Base-by-base conservation (phyloP, 1,139 yeast species). In the Debaryomycetaceae sp. region DNA sequence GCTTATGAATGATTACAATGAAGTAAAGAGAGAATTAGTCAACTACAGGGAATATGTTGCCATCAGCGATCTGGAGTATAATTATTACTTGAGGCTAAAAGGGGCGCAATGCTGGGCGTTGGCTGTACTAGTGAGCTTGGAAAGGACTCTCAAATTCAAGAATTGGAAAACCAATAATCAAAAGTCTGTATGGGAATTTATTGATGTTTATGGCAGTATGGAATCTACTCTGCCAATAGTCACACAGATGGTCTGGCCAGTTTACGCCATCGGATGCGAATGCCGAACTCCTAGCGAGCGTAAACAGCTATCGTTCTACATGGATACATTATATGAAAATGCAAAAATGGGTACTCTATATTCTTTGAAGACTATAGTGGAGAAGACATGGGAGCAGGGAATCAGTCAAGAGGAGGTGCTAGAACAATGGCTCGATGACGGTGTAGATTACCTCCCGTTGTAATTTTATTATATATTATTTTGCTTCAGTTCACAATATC, bases 161-260 rank as follows among this genome's bases (percentile, higher is more conserved):
- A 57, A 56, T 6, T 51, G 51, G 6, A 53, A 57, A 2, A 38
- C 33, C 5, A 46, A 51, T 9, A 61, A 68, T 22, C 56, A 55
- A 14, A 63, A 66, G 7, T 53, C 66, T 7, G 63, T 75, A 3
- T 54, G 60, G 39, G 83, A 78, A 49, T 78, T 78, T 50, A 68
- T 78, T 2, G 62, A 65, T 9, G 68, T 70, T 2, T 77, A 78
- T 51, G 63, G 66, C 2, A 58, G 75, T 0, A 60, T 78, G 68
- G 70, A 75, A 22, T 55, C 72, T 1, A 54, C 56, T 6, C 67
- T 76, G 1, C 79, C 81, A 1, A 57, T 72, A 24, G 74, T 76
- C 2, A 76, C 81, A 1, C 83, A 78, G 51, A 78, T 78, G 83
- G 81, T 78, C 2, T 78, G 83, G 83, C 83, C 83, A 0, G 63